These are phyloP conservation scores for Aspergillus sergii DNA, from an alignment of 2,329 filamentous ascomycete species.

Conservation along the genomic window DNA sequence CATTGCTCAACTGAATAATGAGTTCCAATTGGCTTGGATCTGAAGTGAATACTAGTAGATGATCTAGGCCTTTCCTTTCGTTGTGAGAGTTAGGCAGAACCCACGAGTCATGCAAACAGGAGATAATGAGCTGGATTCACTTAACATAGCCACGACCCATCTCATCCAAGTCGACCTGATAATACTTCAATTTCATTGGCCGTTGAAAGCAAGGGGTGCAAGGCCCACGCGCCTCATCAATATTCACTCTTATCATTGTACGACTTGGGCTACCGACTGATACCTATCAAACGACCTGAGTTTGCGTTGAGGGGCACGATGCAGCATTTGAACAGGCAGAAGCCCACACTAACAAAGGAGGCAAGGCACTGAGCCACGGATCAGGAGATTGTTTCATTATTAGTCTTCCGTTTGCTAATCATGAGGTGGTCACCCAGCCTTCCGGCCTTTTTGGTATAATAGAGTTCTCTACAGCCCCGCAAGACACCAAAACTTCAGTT, in stretches of 20 bases:
- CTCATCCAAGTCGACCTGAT: not conserved
- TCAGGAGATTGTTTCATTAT: not conserved
- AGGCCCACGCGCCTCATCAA: not conserved
- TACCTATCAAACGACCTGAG: not conserved
- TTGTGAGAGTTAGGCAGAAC: no score
- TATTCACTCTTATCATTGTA: not conserved
- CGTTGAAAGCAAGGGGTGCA: not conserved
- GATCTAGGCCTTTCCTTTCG: no score
- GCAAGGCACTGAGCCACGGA: not conserved
- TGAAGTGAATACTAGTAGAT: no score
- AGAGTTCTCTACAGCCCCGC: not conserved
- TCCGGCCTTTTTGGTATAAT: not conserved
- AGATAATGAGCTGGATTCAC: no score
- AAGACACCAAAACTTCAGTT: no score
- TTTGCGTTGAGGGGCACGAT: not conserved
- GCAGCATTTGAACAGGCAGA: not conserved
- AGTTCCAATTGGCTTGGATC: no score
- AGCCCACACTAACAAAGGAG: no score
- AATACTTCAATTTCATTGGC: not conserved
- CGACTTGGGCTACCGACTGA: not conserved
- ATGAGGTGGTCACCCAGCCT: not conserved
- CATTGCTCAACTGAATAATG: no score
- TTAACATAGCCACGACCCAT: no score
- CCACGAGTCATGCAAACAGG: no score
- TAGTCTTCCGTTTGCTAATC: not conserved